phyloP scores from a whole-genome alignment of 2,329 filamentous ascomycete genomes.

The Pseudogymnoascus sp. region DNA sequence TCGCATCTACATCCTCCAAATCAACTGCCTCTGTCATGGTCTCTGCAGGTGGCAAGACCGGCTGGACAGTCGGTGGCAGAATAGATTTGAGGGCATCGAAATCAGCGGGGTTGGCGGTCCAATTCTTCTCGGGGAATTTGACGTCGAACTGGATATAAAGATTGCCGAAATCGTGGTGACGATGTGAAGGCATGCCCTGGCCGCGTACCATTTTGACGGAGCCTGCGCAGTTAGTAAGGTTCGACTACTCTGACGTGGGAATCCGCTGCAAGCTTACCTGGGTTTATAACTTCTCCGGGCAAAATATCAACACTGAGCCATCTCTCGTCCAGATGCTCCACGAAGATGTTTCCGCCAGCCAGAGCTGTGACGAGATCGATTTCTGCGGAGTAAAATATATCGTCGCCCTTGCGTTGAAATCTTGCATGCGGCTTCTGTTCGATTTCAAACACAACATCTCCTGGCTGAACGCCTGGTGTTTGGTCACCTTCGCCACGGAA shows the following conservation, averaged over 20 bases:
- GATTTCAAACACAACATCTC: slow-evolving; percentile 97
- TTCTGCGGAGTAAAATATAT: slow-evolving; percentile 89
- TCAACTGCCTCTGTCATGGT: slow-evolving; percentile 87
- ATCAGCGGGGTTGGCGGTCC: slow-evolving; percentile 57
- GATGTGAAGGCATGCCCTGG: slow-evolving; percentile 93
- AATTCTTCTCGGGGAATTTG: slow-evolving; percentile 83
- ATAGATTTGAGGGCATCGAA: slow-evolving; percentile 76
- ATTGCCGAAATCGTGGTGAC: slow-evolving; percentile 93
- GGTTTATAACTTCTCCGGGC: slow-evolving; percentile 89
- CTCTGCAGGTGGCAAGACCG: slow-evolving; percentile 61
- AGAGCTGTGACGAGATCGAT: slow-evolving; percentile 94
- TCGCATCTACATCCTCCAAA: slow-evolving; percentile 74
- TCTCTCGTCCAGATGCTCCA: slow-evolving; percentile 95
- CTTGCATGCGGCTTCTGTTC: slow-evolving; percentile 97
- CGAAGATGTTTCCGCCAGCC: slow-evolving; percentile 80
- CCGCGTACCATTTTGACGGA: slow-evolving; percentile 89
- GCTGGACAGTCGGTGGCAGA: slow-evolving; percentile 58
- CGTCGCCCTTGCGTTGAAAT: slow-evolving; percentile 94
- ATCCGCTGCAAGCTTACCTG: slow-evolving; percentile 53
- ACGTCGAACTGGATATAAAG: slow-evolving; percentile 96
- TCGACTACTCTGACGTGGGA: slow-evolving; percentile 15
- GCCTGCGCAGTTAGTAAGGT: slow-evolving; percentile 42
- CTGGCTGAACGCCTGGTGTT: slow-evolving; percentile 82
- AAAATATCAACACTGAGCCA: slow-evolving; percentile 92
- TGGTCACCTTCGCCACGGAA: slow-evolving; percentile 97